These are phyloP conservation scores for Solanum ossicruentum DNA, from an alignment of 257 asterid species.

Conservation along the genomic window DNA sequence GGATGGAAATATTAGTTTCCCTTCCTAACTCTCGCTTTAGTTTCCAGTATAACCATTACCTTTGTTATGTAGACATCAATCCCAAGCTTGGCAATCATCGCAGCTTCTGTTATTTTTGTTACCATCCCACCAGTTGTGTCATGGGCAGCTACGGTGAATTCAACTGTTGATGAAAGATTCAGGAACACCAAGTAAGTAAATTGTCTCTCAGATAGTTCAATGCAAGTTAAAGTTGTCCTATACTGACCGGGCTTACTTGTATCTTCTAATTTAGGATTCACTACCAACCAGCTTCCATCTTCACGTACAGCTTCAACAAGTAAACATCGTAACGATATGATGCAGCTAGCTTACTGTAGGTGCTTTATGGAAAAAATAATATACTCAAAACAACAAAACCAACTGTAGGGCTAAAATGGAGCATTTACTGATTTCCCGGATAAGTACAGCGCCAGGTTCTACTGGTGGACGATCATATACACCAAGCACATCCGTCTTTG, in stretches of 20 bases:
- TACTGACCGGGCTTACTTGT: slow-evolving; percentile 40
- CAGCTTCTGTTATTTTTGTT: slow-evolving; percentile 91
- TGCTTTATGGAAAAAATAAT: background rate
- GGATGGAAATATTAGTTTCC: background rate
- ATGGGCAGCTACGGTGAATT: slow-evolving; percentile 76
- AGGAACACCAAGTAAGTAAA: background rate
- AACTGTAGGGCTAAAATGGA: background rate
- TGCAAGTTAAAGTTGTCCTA: background rate
- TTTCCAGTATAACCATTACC: slow-evolving; percentile 24
- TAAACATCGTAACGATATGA: background rate
- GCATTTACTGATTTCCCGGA: slow-evolving; percentile 65
- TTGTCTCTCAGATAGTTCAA: background rate
- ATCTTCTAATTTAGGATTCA: slow-evolving; percentile 48
- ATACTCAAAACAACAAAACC: background rate
- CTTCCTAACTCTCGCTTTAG: background rate
- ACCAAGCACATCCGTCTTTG: slow-evolving; percentile 82
- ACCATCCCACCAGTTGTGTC: slow-evolving; percentile 97
- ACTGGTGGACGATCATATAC: slow-evolving; percentile 91
- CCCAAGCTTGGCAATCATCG: slow-evolving; percentile 83
- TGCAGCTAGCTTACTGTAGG: background rate
- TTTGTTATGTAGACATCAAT: slow-evolving; percentile 84
- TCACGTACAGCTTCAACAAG: slow-evolving; percentile 56
- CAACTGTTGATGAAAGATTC: slow-evolving; percentile 29
- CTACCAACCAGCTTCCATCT: slow-evolving; percentile 90
- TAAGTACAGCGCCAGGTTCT: slow-evolving; percentile 67